Conservation (phyloP, 768 basidiomycete species). For the Porphyrellus cyaneotinctus region DNA sequence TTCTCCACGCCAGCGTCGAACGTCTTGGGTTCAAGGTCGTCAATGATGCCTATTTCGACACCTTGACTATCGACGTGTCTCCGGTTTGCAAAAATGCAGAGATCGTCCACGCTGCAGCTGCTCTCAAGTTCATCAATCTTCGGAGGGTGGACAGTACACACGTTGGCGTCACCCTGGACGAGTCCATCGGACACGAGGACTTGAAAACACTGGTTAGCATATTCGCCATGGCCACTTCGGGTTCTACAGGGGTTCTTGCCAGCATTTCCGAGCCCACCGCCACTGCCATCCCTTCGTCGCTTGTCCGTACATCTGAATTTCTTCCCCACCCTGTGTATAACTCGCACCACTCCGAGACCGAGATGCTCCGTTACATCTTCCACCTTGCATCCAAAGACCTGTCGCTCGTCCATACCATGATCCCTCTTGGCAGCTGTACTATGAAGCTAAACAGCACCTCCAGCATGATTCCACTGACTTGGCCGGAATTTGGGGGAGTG, state of each 20-base stretch:
- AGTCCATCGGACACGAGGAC: slow-evolving; percentile 76
- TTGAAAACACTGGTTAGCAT: slow-evolving; percentile 75
- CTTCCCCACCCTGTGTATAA: slow-evolving; percentile 92
- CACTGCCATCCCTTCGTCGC: slow-evolving; percentile 46
- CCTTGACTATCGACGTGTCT: slow-evolving; percentile 74
- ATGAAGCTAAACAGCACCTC: slow-evolving; percentile 99
- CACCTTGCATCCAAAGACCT: slow-evolving; percentile 93
- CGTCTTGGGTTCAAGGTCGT: slow-evolving; percentile 67
- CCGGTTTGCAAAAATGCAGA: slow-evolving; percentile 50
- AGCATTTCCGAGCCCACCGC: slow-evolving; percentile 42
- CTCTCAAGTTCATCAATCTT: slow-evolving; percentile 73
- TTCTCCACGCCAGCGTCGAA: slow-evolving; percentile 66
- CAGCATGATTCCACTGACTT: slow-evolving; percentile 95
- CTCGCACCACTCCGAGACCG: slow-evolving; percentile 95
- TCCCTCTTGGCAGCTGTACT: slow-evolving; percentile 91
- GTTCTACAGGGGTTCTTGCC: slow-evolving; percentile 42
- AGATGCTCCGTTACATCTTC: slow-evolving; percentile 96
- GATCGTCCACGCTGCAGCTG: slow-evolving; percentile 65
- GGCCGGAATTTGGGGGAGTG: slow-evolving; percentile 85
- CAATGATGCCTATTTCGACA: slow-evolving; percentile 87
- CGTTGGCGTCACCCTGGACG: slow-evolving; percentile 91
- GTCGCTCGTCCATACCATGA: slow-evolving; percentile 94
- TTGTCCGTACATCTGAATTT: slow-evolving; percentile 63
- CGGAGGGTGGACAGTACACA: slow-evolving; percentile 67
- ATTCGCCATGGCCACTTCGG: slow-evolving; percentile 65